A percentile compares a stretch with the other conserved stretches of the same genome.
These are phyloP conservation scores for Sporothrix curviconia DNA, from an alignment of 2,329 filamentous ascomycete genomes.

Conservation along the genomic window DNA sequence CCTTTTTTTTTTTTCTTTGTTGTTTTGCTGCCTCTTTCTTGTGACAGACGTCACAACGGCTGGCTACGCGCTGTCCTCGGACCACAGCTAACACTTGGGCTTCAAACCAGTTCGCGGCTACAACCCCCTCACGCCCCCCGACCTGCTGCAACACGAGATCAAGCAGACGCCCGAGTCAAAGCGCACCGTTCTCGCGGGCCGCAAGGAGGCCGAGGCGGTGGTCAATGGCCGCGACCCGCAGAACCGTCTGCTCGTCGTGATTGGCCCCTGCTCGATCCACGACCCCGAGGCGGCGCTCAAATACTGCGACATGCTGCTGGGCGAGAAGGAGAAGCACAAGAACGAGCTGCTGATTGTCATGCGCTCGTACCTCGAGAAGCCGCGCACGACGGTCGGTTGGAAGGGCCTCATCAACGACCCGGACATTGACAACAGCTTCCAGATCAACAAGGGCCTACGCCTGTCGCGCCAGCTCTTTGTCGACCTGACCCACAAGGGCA, in stretches of 20 bases:
- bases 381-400: slow-evolving; percentile 95
- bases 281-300: slow-evolving; percentile 84
- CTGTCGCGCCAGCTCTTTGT: slow-evolving; percentile 85
- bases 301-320: slow-evolving; percentile 80
- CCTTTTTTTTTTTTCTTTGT: not conserved
- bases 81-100: slow-evolving; percentile 28
- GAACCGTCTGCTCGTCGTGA: slow-evolving; percentile 61
- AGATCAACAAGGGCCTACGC: slow-evolving; percentile 95
- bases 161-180: slow-evolving; percentile 51
- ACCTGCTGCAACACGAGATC: slow-evolving; percentile 93
- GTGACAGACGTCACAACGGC: no score
- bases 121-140: slow-evolving; percentile 87
- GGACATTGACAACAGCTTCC: slow-evolving; percentile 95
- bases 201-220: slow-evolving; percentile 56
- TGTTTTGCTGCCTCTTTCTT: not conserved
- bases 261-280: slow-evolving; percentile 96
- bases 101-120: slow-evolving; percentile 66
- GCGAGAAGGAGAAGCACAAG: slow-evolving; percentile 79
- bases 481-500: slow-evolving; percentile 82
- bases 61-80: no score
- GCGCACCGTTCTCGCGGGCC: slow-evolving; percentile 53
- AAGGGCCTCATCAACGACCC: slow-evolving; percentile 98
- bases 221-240: slow-evolving; percentile 54
- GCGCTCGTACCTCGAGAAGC: slow-evolving; percentile 98
- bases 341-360: slow-evolving; percentile 91